Percentiles rank a stretch among this genome's conserved stretches.
Evolutionary conservation across 1,139 yeast species (phyloP).

Genomic region (Taiozyma onychis): DNA sequence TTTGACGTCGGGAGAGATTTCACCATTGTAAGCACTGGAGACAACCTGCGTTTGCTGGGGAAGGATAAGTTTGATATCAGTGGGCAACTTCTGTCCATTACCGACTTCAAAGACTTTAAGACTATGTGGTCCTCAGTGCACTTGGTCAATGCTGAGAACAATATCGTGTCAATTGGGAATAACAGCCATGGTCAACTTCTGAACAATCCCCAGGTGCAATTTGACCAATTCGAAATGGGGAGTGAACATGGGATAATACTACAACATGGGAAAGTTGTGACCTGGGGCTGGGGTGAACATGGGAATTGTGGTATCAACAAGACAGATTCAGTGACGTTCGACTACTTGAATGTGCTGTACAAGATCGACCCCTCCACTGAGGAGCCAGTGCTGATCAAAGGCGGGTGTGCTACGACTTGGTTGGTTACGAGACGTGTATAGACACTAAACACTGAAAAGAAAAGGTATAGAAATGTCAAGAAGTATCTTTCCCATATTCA

Average conservation of each 20-base stretch:
- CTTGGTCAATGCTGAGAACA: conserved; percentile 24
- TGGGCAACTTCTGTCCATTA: conserved; percentile 8
- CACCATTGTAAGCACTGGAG: conserved; percentile 23
- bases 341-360: conserved; percentile 36
- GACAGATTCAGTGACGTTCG: conserved; percentile 32
- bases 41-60: conserved; percentile 20
- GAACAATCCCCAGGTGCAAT: conserved; percentile 21
- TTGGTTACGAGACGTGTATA: conserved; percentile 15
- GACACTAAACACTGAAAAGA: conserved; percentile 10
- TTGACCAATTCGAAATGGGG: conserved; percentile 44
- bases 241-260: conserved; percentile 74
- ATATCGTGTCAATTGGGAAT: conserved; percentile 57
- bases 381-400: conserved; percentile 32
- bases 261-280: conserved; percentile 33
- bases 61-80: conserved; percentile 26
- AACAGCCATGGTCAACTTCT: conserved; percentile 68
- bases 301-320: conserved; percentile 73
- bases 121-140: conserved; percentile 87
- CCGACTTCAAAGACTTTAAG: conserved; percentile 24
- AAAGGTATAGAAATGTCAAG: conserved; percentile 46
- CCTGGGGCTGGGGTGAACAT: conserved; percentile 99
- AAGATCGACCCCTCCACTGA: conserved; percentile 9
- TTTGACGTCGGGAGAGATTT: conserved; percentile 44
- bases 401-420: conserved; percentile 46
- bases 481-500: conserved; percentile 77